Evolutionary conservation across 1,284 basidiomycete genomes (phyloP), one percentile per base, ranked within the genome.

Genomic region (Ganoderma boninense): DNA sequence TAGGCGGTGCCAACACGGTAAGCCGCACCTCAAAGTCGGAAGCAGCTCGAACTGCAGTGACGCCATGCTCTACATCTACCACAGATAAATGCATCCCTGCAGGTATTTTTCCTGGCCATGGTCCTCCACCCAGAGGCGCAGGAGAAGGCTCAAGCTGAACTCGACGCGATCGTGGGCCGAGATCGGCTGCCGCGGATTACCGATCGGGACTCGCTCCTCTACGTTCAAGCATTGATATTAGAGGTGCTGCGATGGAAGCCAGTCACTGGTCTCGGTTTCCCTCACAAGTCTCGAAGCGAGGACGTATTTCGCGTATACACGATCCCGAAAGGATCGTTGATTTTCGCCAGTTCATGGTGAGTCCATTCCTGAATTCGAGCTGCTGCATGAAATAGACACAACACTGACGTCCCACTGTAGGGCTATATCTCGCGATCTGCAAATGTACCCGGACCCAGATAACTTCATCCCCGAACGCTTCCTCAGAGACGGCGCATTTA

Each of bases 81-180:
- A 11, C 32, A 73, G 74, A 68, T 60, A 8, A 69, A 73, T n/a
- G 79, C 81, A 13, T 72, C 75, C 0, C 62, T 80, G 1, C n/a
- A 76, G 71, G 59, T 68, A 60, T 82, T 83, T 71, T 78, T 83
- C 67, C 72, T 83, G 10, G 78, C 80, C 0, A 80, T 83, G 80
- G 66, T 79, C 0, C 72, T 77, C 40, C 74, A 80, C 57, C 83
- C 81, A 0, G 81, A 84, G 3, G 76, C 81, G 0, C 76, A 76
- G 68, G 44, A 63, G 16, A 73, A 69, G 32, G 77, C 78, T 0
- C 82, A 82, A 54, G 69, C 67, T 1, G 80, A 83, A 69, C 70
- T 82, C 20, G 80, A 81, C 61, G 13, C 65, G 0, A 71, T 79
- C 13, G 66, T 79, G 0, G 76, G 78, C n/a, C 69, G 70, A 4